Base-by-base conservation (phyloP, 495 filamentous ascomycete species). In the Tuber melanosporum region DNA sequence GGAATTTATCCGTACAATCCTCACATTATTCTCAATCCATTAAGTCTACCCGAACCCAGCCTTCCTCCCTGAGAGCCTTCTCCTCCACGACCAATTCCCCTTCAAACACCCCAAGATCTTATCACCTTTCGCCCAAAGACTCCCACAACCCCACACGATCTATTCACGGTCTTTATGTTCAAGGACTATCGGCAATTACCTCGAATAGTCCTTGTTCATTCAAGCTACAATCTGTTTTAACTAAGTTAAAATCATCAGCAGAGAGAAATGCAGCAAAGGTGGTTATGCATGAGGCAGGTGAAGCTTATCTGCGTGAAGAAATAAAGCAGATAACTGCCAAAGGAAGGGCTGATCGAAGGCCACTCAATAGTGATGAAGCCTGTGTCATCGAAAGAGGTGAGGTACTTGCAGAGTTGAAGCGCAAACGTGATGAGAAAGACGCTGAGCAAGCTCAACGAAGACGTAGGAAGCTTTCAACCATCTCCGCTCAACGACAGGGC, bases 201-300 rank as follows among this genome's bases (percentile, higher is more conserved):
- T 74, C 49, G 1, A 70, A 70, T 17, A 74, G 49, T 70, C 49
- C 49, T 9, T 17, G 22, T 1, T n/a, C 42, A 9, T 36, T 45
- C 14, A 79, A 76, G 22, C 39, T 46, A 12, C 1, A 8, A 1
- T 7, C 22, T 32, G 47, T 79, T 9, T 74, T 74, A 43, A 14
- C 3, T 7, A 71, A 73, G 52, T 42, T 57, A 6, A 76, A 71
- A 32, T 39, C 45, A 62, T n/a, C 49, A 2, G 70, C 47, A 22
- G 70, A 78, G 70, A 73, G 39, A 70, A 46, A 10, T 32, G 69
- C 42, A 6, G 76, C 70, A 69, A 72, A 32, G n/a, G 76, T 46
- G 0, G n/a, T 45, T 32, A 69, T 75, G 70, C 14, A 52, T 78
- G 70, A 72, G 32, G 73, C 42, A 1, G 52, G 70, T 0, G 73